phyloP scores from a whole-genome alignment of 768 basidiomycete genomes.

The Xerocomellus intermedius region DNA sequence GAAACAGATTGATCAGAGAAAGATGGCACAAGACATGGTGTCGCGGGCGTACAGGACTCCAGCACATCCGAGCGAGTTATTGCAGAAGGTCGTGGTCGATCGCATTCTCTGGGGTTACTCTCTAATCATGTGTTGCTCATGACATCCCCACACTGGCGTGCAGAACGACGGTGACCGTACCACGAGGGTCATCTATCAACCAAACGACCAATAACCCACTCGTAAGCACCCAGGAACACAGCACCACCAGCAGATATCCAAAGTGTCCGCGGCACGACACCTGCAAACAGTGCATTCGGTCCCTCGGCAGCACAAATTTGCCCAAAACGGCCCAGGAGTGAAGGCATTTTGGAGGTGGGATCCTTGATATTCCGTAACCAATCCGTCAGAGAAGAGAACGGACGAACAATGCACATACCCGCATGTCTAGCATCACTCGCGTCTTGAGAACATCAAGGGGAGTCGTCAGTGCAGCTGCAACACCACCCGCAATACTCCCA shows the following conservation, averaged over 20 bases:
- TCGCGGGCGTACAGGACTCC: too few relatives aligned
- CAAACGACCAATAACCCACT: conserved; percentile 64
- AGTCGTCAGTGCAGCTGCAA: conserved; percentile 88
- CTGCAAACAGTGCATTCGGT: conserved; percentile 71
- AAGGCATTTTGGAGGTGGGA: conserved; percentile 48
- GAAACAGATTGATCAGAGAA: neutral
- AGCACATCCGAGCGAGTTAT: neutral
- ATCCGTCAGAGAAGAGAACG: neutral
- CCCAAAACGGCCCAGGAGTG: conserved; percentile 53
- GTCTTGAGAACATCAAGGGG: conserved; percentile 97
- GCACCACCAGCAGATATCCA: conserved; percentile 98
- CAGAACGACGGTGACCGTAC: neutral
- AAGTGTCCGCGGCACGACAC: conserved; percentile 85
- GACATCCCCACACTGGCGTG: neutral
- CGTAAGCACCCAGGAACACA: conserved; percentile 96
- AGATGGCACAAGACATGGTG: neutral
- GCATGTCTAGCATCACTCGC: conserved; percentile 90
- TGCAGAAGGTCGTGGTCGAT: neutral
- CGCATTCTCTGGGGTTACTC: neutral
- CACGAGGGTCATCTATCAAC: conserved; percentile 23
- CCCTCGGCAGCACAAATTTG: conserved; percentile 78
- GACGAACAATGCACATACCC: conserved; percentile 46
- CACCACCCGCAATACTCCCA: conserved; percentile 86
- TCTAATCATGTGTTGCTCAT: neutral
- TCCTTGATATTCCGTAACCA: conserved; percentile 38